These are phyloP conservation scores for Camellia oleifera DNA, from an alignment of 179 eudicot species.

Conservation along the genomic window DNA sequence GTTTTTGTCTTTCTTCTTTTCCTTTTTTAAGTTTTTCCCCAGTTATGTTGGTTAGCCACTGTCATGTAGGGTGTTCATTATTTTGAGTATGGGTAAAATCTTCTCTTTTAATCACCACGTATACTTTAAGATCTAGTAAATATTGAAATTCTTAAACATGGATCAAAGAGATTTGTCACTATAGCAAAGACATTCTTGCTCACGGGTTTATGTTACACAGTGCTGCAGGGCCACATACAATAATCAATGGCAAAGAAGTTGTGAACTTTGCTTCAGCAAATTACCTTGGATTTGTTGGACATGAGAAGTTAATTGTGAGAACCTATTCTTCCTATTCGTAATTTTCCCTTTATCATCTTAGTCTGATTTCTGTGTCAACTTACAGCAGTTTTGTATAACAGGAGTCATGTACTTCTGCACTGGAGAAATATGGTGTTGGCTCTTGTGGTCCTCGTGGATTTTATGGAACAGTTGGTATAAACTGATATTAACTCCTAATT, in stretches of 20 bases:
- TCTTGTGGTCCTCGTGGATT: constrained; percentile 99
- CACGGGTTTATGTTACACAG: constrained; percentile 38
- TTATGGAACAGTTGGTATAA: constrained; percentile 91
- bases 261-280: constrained; percentile 94
- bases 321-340: not conserved
- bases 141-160: not conserved
- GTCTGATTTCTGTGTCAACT: not conserved
- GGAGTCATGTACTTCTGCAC: constrained; percentile 80
- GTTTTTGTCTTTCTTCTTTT: too few relatives aligned
- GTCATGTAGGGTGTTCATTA: too few relatives aligned
- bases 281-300: constrained; percentile 84
- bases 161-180: not conserved
- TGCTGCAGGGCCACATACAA: constrained; percentile 88
- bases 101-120: too few relatives aligned
- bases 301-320: constrained; percentile 75
- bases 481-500: constrained; percentile 1
- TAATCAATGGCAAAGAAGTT: constrained; percentile 77
- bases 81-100: too few relatives aligned
- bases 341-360: not conserved
- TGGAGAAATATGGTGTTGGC: constrained; percentile 96
- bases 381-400: constrained; percentile 28
- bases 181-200: not conserved
- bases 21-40: too few relatives aligned
- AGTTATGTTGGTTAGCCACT: too few relatives aligned
- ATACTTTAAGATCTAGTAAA: too few relatives aligned